phyloP scores from a whole-genome alignment of 192 early-diverging fungal species.

The Coemansia sp. region DNA sequence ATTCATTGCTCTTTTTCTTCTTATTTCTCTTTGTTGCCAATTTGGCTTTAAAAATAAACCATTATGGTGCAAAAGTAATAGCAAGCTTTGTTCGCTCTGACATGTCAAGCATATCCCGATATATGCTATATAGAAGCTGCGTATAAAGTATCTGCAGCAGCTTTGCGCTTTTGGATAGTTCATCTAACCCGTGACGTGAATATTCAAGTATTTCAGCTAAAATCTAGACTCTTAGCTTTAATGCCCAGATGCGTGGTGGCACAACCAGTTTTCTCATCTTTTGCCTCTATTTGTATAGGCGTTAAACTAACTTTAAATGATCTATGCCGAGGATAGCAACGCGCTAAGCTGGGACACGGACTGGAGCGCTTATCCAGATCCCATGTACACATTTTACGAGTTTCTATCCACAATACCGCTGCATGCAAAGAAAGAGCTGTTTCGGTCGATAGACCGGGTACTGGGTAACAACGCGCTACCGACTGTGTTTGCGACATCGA shows the following conservation, averaged over 20 bases:
- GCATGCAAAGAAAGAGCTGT: conserved; percentile 31
- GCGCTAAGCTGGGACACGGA: conserved; percentile 34
- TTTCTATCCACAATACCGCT: conserved; percentile 37
- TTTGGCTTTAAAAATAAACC: neutral
- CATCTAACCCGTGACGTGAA: too few relatives aligned
- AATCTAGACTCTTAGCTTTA: neutral
- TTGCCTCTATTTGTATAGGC: neutral
- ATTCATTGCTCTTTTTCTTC: conserved; percentile 5
- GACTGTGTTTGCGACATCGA: conserved; percentile 22
- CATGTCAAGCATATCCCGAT: too few relatives aligned
- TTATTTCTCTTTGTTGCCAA: neutral
- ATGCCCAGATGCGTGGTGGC: neutral
- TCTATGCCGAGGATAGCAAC: conserved; percentile 39
- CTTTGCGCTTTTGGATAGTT: too few relatives aligned
- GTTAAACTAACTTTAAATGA: conserved; percentile 12
- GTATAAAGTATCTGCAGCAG: too few relatives aligned
- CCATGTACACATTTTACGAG: conserved; percentile 15
- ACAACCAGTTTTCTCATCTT: conserved; percentile 3
- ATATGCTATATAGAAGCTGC: too few relatives aligned
- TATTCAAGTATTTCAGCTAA: too few relatives aligned
- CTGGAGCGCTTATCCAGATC: neutral
- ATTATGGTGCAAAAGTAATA: neutral
- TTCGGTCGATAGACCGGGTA: conserved; percentile 27
- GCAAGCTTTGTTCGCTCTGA: too few relatives aligned
- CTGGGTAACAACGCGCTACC: conserved; percentile 16